These are phyloP conservation scores for Pisolithus marmoratus DNA, from an alignment of 768 basidiomycete genomes.

Conservation along the genomic window DNA sequence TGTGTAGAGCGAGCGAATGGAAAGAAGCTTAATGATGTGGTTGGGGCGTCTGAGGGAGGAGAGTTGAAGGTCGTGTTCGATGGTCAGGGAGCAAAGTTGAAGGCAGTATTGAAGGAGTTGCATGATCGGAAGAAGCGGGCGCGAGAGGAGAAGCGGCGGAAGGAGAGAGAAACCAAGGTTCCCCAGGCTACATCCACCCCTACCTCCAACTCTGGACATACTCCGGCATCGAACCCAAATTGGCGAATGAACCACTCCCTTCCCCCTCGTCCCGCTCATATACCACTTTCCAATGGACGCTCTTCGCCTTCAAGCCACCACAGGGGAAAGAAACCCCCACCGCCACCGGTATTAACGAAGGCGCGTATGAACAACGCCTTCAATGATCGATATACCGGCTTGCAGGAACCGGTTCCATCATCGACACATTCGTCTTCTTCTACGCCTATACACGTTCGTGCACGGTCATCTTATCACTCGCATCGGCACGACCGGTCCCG, in stretches of 20 bases:
- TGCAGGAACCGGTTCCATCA: constrained; percentile 15
- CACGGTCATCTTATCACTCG: constrained; percentile 20
- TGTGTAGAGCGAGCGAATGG: constrained; percentile 69
- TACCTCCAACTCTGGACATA: constrained; percentile 24
- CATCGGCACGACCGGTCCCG: constrained; percentile 13
- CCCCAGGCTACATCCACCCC: constrained; percentile 14
- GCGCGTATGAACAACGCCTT: constrained; percentile 21
- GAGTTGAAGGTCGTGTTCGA: constrained; percentile 78
- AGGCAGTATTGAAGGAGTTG: constrained; percentile 61
- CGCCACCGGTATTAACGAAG: constrained; percentile 17
- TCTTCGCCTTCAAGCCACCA: constrained; percentile 24
- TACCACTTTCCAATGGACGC: constrained; percentile 17
- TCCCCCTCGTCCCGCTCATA: constrained; percentile 23
- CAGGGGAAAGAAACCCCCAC: constrained; percentile 22
- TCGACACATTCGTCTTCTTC: constrained; percentile 30
- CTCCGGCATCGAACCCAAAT: constrained; percentile 15
- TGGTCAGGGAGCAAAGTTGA: constrained; percentile 59
- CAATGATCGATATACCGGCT: constrained; percentile 16
- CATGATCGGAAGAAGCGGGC: constrained; percentile 46
- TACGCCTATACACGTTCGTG: constrained; percentile 26
- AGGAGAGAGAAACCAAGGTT: constrained; percentile 25
- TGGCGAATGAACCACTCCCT: constrained; percentile 24
- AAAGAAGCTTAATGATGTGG: constrained; percentile 46
- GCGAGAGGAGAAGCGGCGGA: constrained; percentile 43
- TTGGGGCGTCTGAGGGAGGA: constrained; percentile 41